Percentiles rank a stretch among this genome's conserved stretches.
Evolutionary conservation across 225 moss, liverwort and hornwort genomes (phyloP).

Genomic region (Polytrichum formosum): DNA sequence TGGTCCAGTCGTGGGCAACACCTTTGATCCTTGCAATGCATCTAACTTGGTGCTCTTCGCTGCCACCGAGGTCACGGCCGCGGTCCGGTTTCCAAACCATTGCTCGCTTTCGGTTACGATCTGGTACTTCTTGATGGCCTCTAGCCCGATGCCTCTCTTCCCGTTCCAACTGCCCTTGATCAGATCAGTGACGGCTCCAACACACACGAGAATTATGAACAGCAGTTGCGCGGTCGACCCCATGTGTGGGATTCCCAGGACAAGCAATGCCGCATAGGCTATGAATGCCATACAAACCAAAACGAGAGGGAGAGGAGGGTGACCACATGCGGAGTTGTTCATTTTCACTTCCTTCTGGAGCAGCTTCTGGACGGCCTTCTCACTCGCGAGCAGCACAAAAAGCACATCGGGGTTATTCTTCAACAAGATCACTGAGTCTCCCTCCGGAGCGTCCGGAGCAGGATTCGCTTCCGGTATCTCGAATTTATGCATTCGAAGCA

Average conservation of each 20-base stretch:
- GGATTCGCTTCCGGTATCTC: not conserved
- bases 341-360: constrained; percentile 1
- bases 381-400: constrained; percentile 1
- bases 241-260: constrained; percentile 14
- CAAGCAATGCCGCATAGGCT: not conserved
- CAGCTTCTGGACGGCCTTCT: constrained; percentile 10
- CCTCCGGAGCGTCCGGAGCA: not conserved
- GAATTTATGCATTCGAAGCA: constrained; percentile 9
- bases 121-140: constrained; percentile 11
- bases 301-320: not conserved
- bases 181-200: constrained; percentile 10
- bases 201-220: constrained; percentile 10
- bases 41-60: constrained; percentile 2
- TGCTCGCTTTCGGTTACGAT: not conserved
- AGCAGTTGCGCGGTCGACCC: not conserved
- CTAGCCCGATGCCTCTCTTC: constrained; percentile 11
- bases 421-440: constrained; percentile 14
- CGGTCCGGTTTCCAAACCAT: constrained; percentile 20
- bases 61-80: constrained; percentile 15
- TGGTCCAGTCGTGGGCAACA: constrained; percentile 12
- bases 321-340: not conserved
- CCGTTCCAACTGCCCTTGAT: constrained; percentile 19
- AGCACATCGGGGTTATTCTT: constrained; percentile 18
- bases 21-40: constrained; percentile 1
- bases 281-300: constrained; percentile 11